phyloP scores from a whole-genome alignment of 192 early-diverging fungal genomes.

The Coemansia sp. region DNA sequence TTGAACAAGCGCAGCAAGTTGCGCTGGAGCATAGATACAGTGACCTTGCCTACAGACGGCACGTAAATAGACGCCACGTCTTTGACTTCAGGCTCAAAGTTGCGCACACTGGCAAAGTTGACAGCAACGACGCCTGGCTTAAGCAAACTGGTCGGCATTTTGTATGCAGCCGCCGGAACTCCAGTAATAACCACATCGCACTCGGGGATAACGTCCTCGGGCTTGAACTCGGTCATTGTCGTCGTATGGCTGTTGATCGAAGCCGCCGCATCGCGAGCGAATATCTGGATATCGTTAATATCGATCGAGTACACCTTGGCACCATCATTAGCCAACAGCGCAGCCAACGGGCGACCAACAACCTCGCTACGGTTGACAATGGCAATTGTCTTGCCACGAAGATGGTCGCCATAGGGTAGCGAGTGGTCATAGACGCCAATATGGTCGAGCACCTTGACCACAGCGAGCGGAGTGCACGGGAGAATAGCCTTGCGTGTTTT shows the following conservation, averaged over 20 bases:
- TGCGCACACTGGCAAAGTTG: constrained; percentile 96
- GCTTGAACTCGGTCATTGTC: constrained; percentile 67
- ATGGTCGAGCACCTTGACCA: constrained; percentile 96
- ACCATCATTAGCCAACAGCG: constrained; percentile 97
- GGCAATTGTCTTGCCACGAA: constrained; percentile 92
- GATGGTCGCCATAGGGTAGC: constrained; percentile 90
- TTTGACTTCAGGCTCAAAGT: constrained; percentile 94
- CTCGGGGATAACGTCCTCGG: constrained; percentile 80
- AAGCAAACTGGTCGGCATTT: constrained; percentile 81
- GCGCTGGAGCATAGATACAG: constrained; percentile 97
- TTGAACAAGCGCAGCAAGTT: constrained; percentile 90
- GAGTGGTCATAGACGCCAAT: constrained; percentile 92
- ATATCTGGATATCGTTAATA: constrained; percentile 83
- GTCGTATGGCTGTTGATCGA: constrained; percentile 70
- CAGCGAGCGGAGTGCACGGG: constrained; percentile 97
- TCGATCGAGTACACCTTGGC: constrained; percentile 97
- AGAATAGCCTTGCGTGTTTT: constrained; percentile 93
- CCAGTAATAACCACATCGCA: constrained; percentile 99
- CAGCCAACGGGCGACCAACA: constrained; percentile 96
- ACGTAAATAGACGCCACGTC: constrained; percentile 96
- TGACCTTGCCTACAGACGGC: constrained; percentile 96
- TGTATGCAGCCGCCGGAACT: constrained; percentile 88
- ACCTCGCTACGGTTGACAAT: constrained; percentile 97
- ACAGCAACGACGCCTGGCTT: constrained; percentile 98
- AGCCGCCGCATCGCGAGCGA: constrained; percentile 70